Evolutionary conservation across 1,284 basidiomycete species (phyloP).

Genomic region (Cutaneotrichosporon dermatis): DNA sequence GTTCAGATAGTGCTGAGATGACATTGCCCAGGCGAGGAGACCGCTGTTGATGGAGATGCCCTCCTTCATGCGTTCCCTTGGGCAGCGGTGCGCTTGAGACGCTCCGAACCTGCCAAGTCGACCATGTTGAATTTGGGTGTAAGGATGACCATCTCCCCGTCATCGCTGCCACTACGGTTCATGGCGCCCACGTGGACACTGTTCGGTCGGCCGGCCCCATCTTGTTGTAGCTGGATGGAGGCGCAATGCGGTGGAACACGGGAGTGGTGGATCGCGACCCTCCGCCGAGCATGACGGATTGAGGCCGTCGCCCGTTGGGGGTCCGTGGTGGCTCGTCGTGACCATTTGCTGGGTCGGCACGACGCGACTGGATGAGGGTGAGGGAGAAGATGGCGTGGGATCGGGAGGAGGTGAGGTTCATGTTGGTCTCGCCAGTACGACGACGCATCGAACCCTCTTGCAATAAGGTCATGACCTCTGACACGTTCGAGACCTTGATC

Average conservation of each 20-base stretch:
- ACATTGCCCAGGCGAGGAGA: constrained; percentile 95
- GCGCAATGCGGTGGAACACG: constrained; percentile 10
- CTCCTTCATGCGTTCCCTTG: constrained; percentile 91
- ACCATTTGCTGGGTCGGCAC: constrained; percentile 18
- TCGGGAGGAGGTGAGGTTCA: constrained; percentile 97
- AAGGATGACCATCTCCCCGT: constrained; percentile 76
- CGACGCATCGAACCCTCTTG: constrained; percentile 82
- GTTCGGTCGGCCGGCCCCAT: constrained; percentile 57
- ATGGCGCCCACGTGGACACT: constrained; percentile 53
- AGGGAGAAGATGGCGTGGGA: constrained; percentile 98
- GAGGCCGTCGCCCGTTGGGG: constrained; percentile 21
- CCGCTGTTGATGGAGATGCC: constrained; percentile 97
- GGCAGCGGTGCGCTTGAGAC: constrained; percentile 89
- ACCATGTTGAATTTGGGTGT: constrained; percentile 98
- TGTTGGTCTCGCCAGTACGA: constrained; percentile 94
- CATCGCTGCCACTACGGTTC: constrained; percentile 52
- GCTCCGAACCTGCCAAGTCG: constrained; percentile 92
- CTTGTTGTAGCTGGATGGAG: constrained; percentile 17
- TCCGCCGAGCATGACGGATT: constrained; percentile 13
- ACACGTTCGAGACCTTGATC: constrained; percentile 72
- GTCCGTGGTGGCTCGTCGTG: constrained; percentile 8
- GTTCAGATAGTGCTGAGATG: constrained; percentile 94
- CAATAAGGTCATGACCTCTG: constrained; percentile 88
- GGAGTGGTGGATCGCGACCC: constrained; percentile 21
- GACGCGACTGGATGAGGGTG: constrained; percentile 69